Conservation (phyloP, 306 rosid species). For the Dalbergia oliveri region DNA sequence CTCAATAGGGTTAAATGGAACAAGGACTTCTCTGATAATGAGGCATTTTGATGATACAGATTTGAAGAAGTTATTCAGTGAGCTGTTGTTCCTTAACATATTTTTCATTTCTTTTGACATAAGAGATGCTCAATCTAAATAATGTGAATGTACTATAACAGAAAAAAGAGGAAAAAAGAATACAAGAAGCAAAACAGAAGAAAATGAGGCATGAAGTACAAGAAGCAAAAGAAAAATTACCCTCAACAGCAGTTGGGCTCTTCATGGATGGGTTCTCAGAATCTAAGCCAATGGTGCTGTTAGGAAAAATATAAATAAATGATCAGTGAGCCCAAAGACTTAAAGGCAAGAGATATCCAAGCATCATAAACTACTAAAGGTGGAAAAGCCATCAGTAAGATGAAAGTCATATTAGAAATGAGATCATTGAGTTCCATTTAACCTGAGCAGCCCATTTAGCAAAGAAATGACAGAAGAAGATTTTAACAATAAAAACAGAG, state of each 20-base stretch:
- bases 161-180: not conserved
- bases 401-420: constrained; percentile 29
- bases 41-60: too few relatives aligned
- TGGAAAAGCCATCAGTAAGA: not conserved
- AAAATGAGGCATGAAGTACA: constrained; percentile 13
- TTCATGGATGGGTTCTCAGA: constrained; percentile 79
- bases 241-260: constrained; percentile 79
- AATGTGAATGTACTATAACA: too few relatives aligned
- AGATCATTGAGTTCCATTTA: constrained; percentile 28
- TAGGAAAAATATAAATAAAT: constrained; percentile 46
- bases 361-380: constrained; percentile 30
- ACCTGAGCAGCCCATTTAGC: constrained; percentile 18
- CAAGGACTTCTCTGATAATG: too few relatives aligned
- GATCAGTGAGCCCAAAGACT: constrained; percentile 9
- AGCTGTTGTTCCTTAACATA: too few relatives aligned
- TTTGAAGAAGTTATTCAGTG: too few relatives aligned
- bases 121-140: too few relatives aligned
- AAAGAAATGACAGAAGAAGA: constrained; percentile 17
- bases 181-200: not conserved
- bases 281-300: constrained; percentile 90
- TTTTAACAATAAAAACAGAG: constrained; percentile 30
- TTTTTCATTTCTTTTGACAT: too few relatives aligned
- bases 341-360: not conserved
- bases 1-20: too few relatives aligned
- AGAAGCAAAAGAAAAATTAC: constrained; percentile 55